These are phyloP conservation scores for Nicotiana noctiflora DNA, from an alignment of 257 asterid species.

Conservation along the genomic window DNA sequence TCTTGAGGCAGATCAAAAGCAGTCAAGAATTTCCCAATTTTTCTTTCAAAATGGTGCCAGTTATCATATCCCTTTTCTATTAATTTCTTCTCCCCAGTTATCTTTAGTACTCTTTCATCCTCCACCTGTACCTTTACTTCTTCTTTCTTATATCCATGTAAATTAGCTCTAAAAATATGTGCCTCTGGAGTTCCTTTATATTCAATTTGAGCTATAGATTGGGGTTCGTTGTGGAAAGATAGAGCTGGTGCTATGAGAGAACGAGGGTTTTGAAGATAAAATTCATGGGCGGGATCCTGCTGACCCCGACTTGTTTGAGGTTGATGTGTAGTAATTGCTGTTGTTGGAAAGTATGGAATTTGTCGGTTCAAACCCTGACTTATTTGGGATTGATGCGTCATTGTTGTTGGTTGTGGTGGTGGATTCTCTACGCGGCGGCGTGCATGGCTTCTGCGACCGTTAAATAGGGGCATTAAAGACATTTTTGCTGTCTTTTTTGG, in stretches of 20 bases:
- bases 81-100: background rate
- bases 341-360: background rate
- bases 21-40: background rate
- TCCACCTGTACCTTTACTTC: background rate
- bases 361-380: background rate
- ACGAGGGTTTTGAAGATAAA: background rate
- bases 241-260: background rate
- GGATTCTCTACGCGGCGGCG: background rate
- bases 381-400: background rate
- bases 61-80: background rate
- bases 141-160: conserved; percentile 4
- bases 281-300: conserved; percentile 2
- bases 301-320: background rate
- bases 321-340: background rate
- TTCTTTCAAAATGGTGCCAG: background rate
- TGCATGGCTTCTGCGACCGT: conserved; percentile 10
- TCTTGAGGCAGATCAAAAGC: background rate
- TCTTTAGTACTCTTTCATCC: background rate
- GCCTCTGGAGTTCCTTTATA: conserved; percentile 17
- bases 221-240: background rate
- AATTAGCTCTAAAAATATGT: background rate
- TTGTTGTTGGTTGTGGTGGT: background rate
- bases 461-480: conserved; percentile 18
- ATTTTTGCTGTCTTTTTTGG: background rate
- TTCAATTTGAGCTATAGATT: background rate